These are phyloP conservation scores for Aspergillus incahuasiensis DNA, from an alignment of 495 filamentous ascomycete species.

Conservation along the genomic window DNA sequence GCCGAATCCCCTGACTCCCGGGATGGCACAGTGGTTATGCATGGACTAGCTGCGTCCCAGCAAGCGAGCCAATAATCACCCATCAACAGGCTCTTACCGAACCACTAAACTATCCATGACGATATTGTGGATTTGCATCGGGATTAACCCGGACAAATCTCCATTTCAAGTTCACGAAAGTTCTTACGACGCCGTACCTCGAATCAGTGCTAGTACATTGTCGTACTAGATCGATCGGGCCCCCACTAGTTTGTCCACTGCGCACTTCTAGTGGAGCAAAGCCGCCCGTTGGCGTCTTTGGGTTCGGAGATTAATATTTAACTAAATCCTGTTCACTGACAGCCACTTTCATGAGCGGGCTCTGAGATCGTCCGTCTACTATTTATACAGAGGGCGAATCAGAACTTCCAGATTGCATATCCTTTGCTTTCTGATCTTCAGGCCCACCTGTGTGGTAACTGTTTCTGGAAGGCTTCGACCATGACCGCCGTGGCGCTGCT, in stretches of 20 bases:
- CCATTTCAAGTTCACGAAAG: not conserved
- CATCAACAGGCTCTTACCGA: not conserved
- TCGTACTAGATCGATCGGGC: not conserved
- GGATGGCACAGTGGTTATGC: not conserved
- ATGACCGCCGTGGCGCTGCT: slow-evolving; percentile 3
- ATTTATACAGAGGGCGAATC: not conserved
- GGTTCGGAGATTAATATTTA: slow-evolving; percentile 2
- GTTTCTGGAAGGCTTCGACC: not conserved
- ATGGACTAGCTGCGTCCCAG: not conserved
- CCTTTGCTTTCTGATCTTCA: not conserved
- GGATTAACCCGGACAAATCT: not conserved
- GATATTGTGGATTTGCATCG: not conserved
- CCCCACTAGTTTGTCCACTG: slow-evolving; percentile 3
- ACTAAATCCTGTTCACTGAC: not conserved
- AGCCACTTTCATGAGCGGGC: not conserved
- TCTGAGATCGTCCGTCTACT: not conserved
- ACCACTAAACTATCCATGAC: not conserved
- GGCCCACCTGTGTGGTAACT: not conserved
- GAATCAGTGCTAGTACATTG: not conserved
- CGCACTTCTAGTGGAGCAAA: not conserved
- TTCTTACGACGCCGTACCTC: not conserved
- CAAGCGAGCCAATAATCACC: not conserved
- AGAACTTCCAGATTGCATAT: not conserved
- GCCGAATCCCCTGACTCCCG: not conserved
- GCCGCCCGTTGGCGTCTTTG: not conserved